A percentile compares a stretch with the other conserved stretches of the same genome.
These are phyloP conservation scores for Rostrohypoxylon terebratum DNA, from an alignment of 495 filamentous ascomycete genomes.

Conservation along the genomic window DNA sequence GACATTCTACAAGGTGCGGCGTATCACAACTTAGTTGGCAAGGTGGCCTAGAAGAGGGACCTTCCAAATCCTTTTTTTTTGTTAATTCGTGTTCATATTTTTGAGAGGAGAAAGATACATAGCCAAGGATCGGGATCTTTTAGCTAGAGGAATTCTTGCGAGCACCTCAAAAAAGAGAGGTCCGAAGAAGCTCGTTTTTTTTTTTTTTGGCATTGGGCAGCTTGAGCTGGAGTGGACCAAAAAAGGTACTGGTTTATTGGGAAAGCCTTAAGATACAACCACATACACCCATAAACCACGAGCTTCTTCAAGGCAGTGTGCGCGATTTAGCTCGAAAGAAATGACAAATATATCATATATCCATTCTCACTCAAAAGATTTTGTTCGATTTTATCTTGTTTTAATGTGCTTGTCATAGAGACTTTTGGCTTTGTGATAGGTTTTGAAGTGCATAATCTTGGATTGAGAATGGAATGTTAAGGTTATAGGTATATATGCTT, in stretches of 20 bases:
- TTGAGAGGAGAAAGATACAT: constrained; percentile 16
- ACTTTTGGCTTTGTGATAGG: neutral
- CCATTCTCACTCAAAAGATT: neutral
- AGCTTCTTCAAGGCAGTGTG: neutral
- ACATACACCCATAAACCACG: neutral
- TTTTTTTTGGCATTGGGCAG: neutral
- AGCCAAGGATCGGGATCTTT: neutral
- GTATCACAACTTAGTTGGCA: constrained; percentile 12
- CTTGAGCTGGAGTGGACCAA: neutral
- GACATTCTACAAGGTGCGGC: neutral
- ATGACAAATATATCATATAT: constrained; percentile 31
- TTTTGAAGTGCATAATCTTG: neutral
- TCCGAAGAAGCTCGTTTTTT: neutral
- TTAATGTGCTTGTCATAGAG: neutral
- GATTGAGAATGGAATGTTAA: neutral
- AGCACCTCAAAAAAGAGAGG: neutral
- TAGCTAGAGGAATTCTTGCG: constrained; percentile 14
- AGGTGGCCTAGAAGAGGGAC: constrained; percentile 2
- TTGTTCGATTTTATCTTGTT: neutral
- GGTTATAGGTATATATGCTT: no score
- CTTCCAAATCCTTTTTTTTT: constrained; percentile 21
- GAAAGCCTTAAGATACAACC: neutral
- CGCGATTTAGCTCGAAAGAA: constrained; percentile 17
- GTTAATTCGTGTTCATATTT: constrained; percentile 36
- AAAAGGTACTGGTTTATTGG: neutral